phyloP scores from a whole-genome alignment of 805 yeast genomes.

The Pichia pseudocactophila region DNA sequence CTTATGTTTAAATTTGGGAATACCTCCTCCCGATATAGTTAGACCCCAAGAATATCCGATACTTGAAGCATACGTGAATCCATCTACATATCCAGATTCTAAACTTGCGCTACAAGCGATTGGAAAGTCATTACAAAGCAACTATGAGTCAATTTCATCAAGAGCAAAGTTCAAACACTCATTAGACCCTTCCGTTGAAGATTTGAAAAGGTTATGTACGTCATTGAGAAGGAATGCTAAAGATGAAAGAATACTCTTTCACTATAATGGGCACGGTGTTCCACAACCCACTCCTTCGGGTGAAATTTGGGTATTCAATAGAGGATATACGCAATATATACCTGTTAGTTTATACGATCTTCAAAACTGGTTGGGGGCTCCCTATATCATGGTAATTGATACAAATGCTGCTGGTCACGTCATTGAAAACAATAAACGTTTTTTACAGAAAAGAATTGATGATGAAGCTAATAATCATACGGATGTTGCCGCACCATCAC shows the following conservation, averaged over 20 bases:
- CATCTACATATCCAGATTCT: conserved; percentile 69
- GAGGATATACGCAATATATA: conserved; percentile 95
- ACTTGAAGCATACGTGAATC: conserved; percentile 90
- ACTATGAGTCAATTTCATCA: conserved; percentile 81
- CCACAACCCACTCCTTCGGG: conserved; percentile 96
- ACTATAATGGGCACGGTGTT: conserved; percentile 97
- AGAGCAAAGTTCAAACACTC: conserved; percentile 86
- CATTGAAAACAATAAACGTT: conserved; percentile 78
- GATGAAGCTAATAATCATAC: conserved; percentile 65
- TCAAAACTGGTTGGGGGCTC: conserved; percentile 97
- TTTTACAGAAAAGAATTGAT: conserved; percentile 81
- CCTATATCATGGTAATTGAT: conserved; percentile 90
- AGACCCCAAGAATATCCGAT: conserved; percentile 91
- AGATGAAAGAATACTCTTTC: conserved; percentile 87
- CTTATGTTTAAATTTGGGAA: conserved; percentile 84
- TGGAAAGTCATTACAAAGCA: conserved; percentile 78
- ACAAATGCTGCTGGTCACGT: conserved; percentile 93
- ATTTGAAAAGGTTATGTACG: conserved; percentile 83
- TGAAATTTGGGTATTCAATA: conserved; percentile 96
- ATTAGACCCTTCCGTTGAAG: conserved; percentile 92
- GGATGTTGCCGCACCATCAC: conserved; percentile 45
- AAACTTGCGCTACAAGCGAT: conserved; percentile 87
- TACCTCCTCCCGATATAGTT: conserved; percentile 93
- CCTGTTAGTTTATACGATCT: conserved; percentile 93
- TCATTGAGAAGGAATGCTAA: conserved; percentile 83